Conservation (phyloP, 176 grass and related monocot genomes). For the Triticum timopheevii region DNA sequence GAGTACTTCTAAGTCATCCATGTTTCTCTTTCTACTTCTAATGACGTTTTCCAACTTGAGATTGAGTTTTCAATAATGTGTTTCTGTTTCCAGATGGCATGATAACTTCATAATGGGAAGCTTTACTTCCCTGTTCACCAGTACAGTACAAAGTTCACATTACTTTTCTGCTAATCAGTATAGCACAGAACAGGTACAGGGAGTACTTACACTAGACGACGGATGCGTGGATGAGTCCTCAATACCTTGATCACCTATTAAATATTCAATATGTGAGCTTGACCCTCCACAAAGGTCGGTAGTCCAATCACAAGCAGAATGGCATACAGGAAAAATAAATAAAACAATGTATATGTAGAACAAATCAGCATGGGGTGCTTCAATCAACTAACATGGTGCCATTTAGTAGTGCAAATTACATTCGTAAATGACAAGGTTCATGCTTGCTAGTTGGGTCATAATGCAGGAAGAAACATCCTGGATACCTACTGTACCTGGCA, state of each 20-base stretch:
- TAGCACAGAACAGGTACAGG: neutral
- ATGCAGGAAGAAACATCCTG: neutral
- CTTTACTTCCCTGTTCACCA: neutral
- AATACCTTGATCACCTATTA: slow-evolving; percentile 89
- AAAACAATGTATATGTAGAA: neutral
- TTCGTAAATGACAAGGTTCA: neutral
- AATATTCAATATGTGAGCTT: slow-evolving; percentile 26
- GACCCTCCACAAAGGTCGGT: neutral
- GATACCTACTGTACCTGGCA: neutral
- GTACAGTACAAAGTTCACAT: too few species aligned
- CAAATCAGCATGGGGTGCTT: neutral
- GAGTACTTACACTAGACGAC: slow-evolving; percentile 79
- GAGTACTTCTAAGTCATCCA: slow-evolving; percentile 19
- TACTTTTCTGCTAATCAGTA: neutral
- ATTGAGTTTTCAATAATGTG: too few species aligned
- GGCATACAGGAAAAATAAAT: neutral
- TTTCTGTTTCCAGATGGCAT: too few species aligned
- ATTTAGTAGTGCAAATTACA: neutral
- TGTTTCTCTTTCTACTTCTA: too few species aligned
- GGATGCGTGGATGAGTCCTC: slow-evolving; percentile 91
- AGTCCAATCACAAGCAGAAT: neutral
- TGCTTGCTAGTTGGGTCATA: slow-evolving; percentile 10
- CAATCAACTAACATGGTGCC: neutral
- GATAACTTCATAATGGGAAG: too few species aligned
- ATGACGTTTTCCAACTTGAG: too few species aligned